Base-by-base conservation (phyloP, 2,329 filamentous ascomycete genomes). In the Cladosporium cucumerinum region DNA sequence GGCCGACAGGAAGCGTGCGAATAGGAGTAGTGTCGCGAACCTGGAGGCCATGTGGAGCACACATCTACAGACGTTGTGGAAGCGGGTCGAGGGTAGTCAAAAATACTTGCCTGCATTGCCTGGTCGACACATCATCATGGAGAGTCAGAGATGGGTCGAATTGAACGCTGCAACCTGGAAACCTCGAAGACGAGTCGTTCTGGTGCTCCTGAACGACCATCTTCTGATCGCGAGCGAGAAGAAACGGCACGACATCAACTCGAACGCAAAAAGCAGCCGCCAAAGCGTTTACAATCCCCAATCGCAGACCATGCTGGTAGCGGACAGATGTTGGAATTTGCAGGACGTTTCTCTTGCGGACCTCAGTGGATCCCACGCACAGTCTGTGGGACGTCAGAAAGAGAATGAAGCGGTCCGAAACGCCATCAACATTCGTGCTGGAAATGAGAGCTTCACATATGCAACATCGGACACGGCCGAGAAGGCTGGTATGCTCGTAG, bases 121-220 rank as follows among this genome's bases (percentile, higher is more conserved):
- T 23, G 94, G 93, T n/a, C 89, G 95, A 46, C 96, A 97, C 75
- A 93, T 99, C 54, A 87, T 98, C 2, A 89, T 96, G 76, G 94
- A 98, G 77, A 96, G 93, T 4, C 90, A 92, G 1, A 86, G 90
- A 57, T 99, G 95, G 95, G 91, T 98, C 66, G 94, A 99, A 79
- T 83, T 99, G 67, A 96, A 99, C 78, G 96, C 95, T 68, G 95
- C 95, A 12, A 99, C 95, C 0, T 98, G 96, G 88, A 97, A 97
- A 78, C 92, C 94, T 4, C 85, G 91, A 68, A 85, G 95, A 49
- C 89, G 93, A 30, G 93, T 98, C 77, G 92, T 96, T 74, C 87
- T 99, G 66, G 93, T 98, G 66, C 79, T 99, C 65, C 83, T 99
- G 2, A 99, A 98, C 75, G 95, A 99, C 74, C 93, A 99, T 77